These are phyloP conservation scores for Sisymbrium altissimum DNA, from an alignment of 345 rosid genomes.

Conservation along the genomic window DNA sequence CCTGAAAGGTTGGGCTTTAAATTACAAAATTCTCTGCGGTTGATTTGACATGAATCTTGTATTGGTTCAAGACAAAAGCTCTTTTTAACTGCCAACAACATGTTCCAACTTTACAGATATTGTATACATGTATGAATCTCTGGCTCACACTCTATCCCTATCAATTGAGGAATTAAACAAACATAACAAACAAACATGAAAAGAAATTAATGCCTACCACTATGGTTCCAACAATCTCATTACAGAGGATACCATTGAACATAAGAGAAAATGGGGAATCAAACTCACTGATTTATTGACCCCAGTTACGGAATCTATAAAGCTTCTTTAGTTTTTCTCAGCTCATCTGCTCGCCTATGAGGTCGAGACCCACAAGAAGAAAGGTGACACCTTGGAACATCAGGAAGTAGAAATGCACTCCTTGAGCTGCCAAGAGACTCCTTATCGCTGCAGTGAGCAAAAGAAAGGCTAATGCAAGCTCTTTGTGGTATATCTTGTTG, in stretches of 20 bases:
- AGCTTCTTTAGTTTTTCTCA: slow-evolving; percentile 16
- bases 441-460: slow-evolving; percentile 72
- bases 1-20: not conserved
- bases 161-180: slow-evolving; percentile 27
- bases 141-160: slow-evolving; percentile 27
- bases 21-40: not conserved
- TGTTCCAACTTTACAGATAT: slow-evolving; percentile 34
- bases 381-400: slow-evolving; percentile 81
- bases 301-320: not conserved
- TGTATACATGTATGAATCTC: slow-evolving; percentile 33
- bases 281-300: slow-evolving; percentile 28
- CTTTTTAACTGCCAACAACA: slow-evolving; percentile 32
- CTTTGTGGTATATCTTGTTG: slow-evolving; percentile 76
- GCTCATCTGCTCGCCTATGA: slow-evolving; percentile 85
- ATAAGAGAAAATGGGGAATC: not conserved
- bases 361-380: slow-evolving; percentile 80
- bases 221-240: slow-evolving; percentile 34
- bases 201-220: slow-evolving; percentile 33
- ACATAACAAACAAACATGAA: slow-evolving; percentile 25
- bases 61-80: slow-evolving; percentile 14
- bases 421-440: slow-evolving; percentile 74
- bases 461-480: slow-evolving; percentile 72
- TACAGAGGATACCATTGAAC: slow-evolving; percentile 31
- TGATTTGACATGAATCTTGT: slow-evolving; percentile 8
- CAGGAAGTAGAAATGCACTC: slow-evolving; percentile 84